Evolutionary conservation across 768 basidiomycete genomes (phyloP), one percentile per base, ranked within the genome.

Genomic region (Suillus tomentosus): DNA sequence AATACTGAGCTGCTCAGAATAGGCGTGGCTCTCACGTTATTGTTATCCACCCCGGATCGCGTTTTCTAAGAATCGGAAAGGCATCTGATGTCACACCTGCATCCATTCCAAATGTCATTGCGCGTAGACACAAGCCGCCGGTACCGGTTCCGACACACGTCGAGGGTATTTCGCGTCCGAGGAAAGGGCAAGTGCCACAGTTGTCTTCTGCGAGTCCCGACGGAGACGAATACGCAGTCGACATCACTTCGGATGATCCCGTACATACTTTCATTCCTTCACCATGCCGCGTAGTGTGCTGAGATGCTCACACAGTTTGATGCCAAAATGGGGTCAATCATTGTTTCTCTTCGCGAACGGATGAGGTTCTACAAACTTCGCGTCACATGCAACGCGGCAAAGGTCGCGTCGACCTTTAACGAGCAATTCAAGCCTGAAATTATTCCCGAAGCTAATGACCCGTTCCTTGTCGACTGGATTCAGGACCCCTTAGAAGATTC

Each of bases 301-400:
- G 17, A 66, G 13, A 8, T 37, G 36, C 9, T 53, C 37, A 24
- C 39, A 14, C 60, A 93, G 91, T 91, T 94, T 64, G 87, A 92
- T 65, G 81, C 84, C 27, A 94, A 94, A 71, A 82, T 96, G 34
- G 81, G 87, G 3, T 85, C 86, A 5, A 87, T 93, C 22, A 84
- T 84, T 1, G 76, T 85, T 47, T 92, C 92, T 3, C 80, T 94
- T 48, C 86, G 91, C 31, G 92, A 93, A 61, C 80, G 92, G 60
- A 93, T 94, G 92, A 83, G 87, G 37, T 94, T 94, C 73, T 94
- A 94, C 76, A 93, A 93, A 74, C 80, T 93, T 62, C 84, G 84
- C 60, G 89, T 88, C 62, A 94, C 87, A 27, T 89, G 81, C 24
- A 90, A 87, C 73, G 90, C 86, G 48, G 84, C 85, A 7, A 81